Evolutionary conservation across 2,329 filamentous ascomycete genomes (phyloP).

Genomic region (Verruconis gallopava): DNA sequence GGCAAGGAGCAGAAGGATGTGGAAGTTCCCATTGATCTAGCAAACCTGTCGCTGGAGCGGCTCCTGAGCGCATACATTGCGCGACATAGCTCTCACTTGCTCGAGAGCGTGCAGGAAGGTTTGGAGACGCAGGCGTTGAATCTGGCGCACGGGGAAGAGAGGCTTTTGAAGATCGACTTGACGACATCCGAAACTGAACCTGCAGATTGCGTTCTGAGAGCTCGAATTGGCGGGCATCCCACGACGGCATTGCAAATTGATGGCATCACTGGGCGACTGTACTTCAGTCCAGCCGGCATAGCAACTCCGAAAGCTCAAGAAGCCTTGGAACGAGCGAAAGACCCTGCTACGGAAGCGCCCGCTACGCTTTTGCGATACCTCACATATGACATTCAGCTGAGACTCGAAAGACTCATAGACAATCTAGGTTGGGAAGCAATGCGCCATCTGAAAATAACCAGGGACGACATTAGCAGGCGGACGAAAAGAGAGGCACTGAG

Average conservation of each 20-base stretch:
- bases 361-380: background rate
- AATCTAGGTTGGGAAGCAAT: conserved; percentile 3
- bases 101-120: conserved; percentile 1
- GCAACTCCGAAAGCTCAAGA: background rate
- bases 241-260: background rate
- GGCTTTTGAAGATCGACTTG: background rate
- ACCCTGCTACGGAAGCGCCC: conserved; percentile 1
- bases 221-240: conserved; percentile 3
- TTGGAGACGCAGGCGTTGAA: background rate
- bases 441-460: background rate
- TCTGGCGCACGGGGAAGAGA: background rate
- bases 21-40: conserved; percentile 54
- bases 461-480: background rate
- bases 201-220: background rate
- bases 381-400: conserved; percentile 3
- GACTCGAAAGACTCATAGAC: conserved; percentile 2
- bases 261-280: conserved; percentile 5
- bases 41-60: conserved; percentile 57
- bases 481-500: background rate
- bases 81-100: conserved; percentile 6
- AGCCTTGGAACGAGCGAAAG: conserved; percentile 3
- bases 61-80: conserved; percentile 62
- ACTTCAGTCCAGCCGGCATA: conserved; percentile 1
- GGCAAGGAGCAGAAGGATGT: conserved; percentile 58
- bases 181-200: conserved; percentile 4